These are phyloP conservation scores for Neonectria coccinea DNA, from an alignment of 2,329 filamentous ascomycete genomes.

Conservation along the genomic window DNA sequence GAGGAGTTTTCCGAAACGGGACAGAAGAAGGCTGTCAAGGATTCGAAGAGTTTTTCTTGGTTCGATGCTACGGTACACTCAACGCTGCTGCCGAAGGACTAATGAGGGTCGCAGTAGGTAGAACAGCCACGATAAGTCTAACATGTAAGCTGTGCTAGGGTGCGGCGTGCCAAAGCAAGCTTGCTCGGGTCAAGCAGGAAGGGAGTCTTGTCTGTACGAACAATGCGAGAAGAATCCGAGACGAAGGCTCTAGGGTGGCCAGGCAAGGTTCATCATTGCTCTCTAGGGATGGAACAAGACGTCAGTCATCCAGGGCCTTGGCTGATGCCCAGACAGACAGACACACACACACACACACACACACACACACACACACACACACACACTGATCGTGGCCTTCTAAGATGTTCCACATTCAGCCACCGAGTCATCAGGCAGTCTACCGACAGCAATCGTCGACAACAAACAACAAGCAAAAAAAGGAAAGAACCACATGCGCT, in stretches of 20 bases:
- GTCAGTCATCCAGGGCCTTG: not conserved
- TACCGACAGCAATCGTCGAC: not conserved
- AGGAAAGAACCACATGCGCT: not conserved
- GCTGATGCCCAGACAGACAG: not conserved
- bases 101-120: not conserved
- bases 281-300: not conserved
- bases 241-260: not conserved
- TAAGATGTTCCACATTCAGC: not conserved
- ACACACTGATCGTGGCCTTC: not conserved
- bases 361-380: too few species aligned
- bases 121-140: conserved; percentile 3
- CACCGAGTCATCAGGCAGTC: not conserved
- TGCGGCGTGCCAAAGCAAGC: not conserved
- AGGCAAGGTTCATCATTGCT: not conserved
- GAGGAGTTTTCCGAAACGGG: not conserved
- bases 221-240: not conserved
- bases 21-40: not conserved
- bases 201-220: not conserved
- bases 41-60: not conserved
- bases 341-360: too few species aligned
- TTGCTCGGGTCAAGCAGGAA: not conserved
- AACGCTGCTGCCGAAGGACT: not conserved
- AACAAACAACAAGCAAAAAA: not conserved
- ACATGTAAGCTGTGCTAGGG: not conserved
- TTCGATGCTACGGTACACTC: not conserved